These are phyloP conservation scores for Globisporangium carolinianum DNA, from an alignment of 352 stramenopile species.

Conservation along the genomic window DNA sequence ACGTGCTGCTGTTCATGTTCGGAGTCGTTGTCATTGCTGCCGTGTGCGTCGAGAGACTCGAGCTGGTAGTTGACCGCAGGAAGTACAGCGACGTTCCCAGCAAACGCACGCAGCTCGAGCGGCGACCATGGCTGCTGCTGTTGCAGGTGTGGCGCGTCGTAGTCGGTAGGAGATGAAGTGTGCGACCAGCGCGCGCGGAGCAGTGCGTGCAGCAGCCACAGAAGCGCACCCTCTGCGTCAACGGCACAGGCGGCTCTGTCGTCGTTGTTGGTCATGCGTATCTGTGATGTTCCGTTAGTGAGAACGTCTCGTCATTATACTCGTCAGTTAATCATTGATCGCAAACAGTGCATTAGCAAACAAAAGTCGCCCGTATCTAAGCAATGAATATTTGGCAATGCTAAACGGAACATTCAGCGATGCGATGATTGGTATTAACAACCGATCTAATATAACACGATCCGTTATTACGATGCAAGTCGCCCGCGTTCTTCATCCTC, in stretches of 20 bases:
- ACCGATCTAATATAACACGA: too few species aligned
- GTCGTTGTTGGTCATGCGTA: neutral
- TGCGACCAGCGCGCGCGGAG: constrained; percentile 20
- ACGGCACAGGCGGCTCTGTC: neutral
- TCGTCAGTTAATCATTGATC: too few species aligned
- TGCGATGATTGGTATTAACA: too few species aligned
- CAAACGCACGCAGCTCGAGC: constrained; percentile 15
- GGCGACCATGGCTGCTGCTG: neutral
- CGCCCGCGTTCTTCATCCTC: constrained; percentile 49
- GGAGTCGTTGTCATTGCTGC: neutral
- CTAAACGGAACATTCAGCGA: too few species aligned
- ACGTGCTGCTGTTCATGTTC: too few species aligned
- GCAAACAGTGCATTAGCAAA: too few species aligned
- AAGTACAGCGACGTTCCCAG: constrained; percentile 30
- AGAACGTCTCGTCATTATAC: too few species aligned
- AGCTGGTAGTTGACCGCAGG: constrained; percentile 14
- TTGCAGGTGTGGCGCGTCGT: neutral
- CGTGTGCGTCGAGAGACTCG: neutral
- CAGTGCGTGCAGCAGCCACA: constrained; percentile 33
- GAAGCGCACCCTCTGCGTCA: constrained; percentile 20
- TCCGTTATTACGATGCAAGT: constrained; percentile 44
- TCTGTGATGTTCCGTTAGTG: too few species aligned
- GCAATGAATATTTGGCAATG: too few species aligned
- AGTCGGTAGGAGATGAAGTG: too few species aligned
- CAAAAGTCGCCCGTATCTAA: too few species aligned